These are phyloP conservation scores for Fusarium aywerte DNA, from an alignment of 2,329 filamentous ascomycete species.

Conservation along the genomic window DNA sequence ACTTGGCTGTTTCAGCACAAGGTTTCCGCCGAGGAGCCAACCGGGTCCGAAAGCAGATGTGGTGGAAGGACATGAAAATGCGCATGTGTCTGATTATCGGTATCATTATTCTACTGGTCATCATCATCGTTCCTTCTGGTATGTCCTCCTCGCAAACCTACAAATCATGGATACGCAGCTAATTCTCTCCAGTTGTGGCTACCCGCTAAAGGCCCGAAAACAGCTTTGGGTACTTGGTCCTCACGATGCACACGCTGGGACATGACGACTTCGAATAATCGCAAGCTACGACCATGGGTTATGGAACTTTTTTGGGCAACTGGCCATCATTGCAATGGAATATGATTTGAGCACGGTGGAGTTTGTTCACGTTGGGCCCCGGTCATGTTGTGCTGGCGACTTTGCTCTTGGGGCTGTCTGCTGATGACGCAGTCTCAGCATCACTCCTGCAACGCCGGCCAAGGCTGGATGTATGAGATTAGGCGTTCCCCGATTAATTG, in stretches of 20 bases:
- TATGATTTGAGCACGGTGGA: slow-evolving; percentile 51
- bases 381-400: slow-evolving; percentile 45
- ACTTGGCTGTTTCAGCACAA: slow-evolving; percentile 90
- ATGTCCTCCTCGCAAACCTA: slow-evolving; percentile 45
- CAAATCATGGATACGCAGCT: not conserved
- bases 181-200: slow-evolving; percentile 49
- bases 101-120: slow-evolving; percentile 88
- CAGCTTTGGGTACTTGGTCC: slow-evolving; percentile 44
- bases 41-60: slow-evolving; percentile 96
- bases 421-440: slow-evolving; percentile 34
- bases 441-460: slow-evolving; percentile 37
- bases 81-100: slow-evolving; percentile 93
- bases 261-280: slow-evolving; percentile 45
- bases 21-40: slow-evolving; percentile 97
- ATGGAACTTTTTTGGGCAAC: slow-evolving; percentile 48
- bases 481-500: slow-evolving; percentile 61
- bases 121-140: slow-evolving; percentile 96
- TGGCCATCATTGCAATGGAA: slow-evolving; percentile 47
- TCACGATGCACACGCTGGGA: slow-evolving; percentile 40
- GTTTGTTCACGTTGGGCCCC: slow-evolving; percentile 49
- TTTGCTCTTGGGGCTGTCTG: slow-evolving; percentile 32
- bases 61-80: slow-evolving; percentile 99
- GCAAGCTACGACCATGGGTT: slow-evolving; percentile 46
- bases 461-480: slow-evolving; percentile 57
- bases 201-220: slow-evolving; percentile 47